Evolutionary conservation across 192 early-diverging fungal species (phyloP).

Genomic region (Kickxella alabastrina): DNA sequence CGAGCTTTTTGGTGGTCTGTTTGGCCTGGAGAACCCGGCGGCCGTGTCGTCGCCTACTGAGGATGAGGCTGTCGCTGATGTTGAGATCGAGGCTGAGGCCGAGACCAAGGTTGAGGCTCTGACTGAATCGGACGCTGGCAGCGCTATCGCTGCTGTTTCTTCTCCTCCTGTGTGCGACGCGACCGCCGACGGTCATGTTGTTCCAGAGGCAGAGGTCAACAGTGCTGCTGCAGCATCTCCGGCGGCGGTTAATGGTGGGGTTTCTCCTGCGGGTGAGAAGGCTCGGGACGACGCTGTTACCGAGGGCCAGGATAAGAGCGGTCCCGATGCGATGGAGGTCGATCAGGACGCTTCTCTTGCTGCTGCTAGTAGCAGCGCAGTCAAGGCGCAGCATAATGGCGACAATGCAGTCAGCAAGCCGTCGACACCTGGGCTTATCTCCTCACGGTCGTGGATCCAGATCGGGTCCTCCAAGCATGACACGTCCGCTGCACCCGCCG

Average conservation of each 20-base stretch:
- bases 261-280: too few species aligned
- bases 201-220: too few species aligned
- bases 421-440: slow-evolving; percentile 49
- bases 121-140: not conserved
- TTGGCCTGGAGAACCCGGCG: slow-evolving; percentile 31
- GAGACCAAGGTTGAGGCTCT: not conserved
- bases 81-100: not conserved
- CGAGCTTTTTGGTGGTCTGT: slow-evolving; percentile 59
- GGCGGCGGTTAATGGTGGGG: too few species aligned
- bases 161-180: too few species aligned
- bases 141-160: not conserved
- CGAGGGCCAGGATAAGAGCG: not conserved
- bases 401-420: slow-evolving; percentile 42
- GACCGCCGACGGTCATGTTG: too few species aligned
- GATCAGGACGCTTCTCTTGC: not conserved
- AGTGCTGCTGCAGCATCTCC: too few species aligned
- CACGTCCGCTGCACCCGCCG: slow-evolving; percentile 9
- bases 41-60: slow-evolving; percentile 8
- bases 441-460: slow-evolving; percentile 53
- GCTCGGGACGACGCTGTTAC: too few species aligned
- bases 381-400: not conserved
- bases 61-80: not conserved
- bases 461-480: slow-evolving; percentile 26
- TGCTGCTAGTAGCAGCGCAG: not conserved
- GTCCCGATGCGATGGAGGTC: not conserved